Evolutionary conservation across 2,329 filamentous ascomycete species (phyloP), one percentile per base, ranked within the genome.

Genomic region (Pseudonectria buxi): DNA sequence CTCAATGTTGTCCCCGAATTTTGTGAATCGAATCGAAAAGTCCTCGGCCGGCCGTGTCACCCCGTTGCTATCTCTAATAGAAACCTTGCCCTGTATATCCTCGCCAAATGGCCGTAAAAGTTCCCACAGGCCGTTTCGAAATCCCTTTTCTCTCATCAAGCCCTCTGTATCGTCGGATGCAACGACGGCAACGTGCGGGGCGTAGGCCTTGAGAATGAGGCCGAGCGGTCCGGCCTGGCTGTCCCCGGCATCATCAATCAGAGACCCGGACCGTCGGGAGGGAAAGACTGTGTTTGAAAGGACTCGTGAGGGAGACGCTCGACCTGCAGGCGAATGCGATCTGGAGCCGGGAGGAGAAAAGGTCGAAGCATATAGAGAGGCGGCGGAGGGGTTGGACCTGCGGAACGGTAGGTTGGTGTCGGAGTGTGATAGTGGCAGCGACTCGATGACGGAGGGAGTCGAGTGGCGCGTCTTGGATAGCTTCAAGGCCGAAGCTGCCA

Each of bases 91-190:
- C 32, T 83, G 77, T 1, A 96, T 74, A 12, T 73, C 76, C 62
- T 98, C 92, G 22, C 92, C 92, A 64, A 94, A 98, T 0, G 92
- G 90, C 33, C 90, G 73, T 37, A 98, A 65, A 15, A 98, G 67
- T 59, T 94, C 85, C 68, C 88, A 81, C 32, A 98, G 70, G 0
- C 90, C 89, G 29, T 79, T 74, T 26, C 77, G 69, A 47, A 96
- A 86, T 0, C 94, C 94, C 63, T 98, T 98, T 45, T 83, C 80
- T 40, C 71, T 72, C 36, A 88, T 73, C 39, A 98, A 64, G 38
- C 81, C 74, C 54, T 95, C 84, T 1, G 87, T 92, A 55, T 96
- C 90, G 12, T 75, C 67, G 11, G 90, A 95, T n/a, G 87, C 78
- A 49, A 89, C 83, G 18, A 98, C 77, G 6, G 85, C 86, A 30